Evolutionary conservation across 1,284 basidiomycete genomes (phyloP), one percentile per base, ranked within the genome.

Genomic region (Peniophora sp.): DNA sequence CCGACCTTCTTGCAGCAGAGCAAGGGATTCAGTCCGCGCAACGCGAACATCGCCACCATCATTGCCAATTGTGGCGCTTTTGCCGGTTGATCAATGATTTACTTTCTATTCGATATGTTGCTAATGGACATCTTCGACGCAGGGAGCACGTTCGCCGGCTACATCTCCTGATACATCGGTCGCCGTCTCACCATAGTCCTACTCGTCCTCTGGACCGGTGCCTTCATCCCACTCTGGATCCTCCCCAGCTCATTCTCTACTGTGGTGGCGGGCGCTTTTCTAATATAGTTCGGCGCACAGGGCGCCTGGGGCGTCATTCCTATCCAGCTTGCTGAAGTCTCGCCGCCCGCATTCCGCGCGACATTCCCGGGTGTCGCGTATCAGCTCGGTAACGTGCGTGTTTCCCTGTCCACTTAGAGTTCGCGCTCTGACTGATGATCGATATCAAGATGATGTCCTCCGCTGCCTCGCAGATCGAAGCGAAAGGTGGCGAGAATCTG

Each of bases 281-380:
- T 81, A 60, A 68, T 94, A 32, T 91, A 94, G 62, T 82, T 89
- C 55, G 90, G 88, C 48, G 87, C 92, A 3, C 90, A 93, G 64
- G 87, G 87, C 2, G 86, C 86, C 17, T 88, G 84, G 85, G 88
- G 87, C 60, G 83, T 88, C 11, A 85, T 92, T 57, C 90, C 90
- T 2, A 90, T 93, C 60, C 85, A 88, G 64, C 74, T 97, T 15
- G 79, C 85, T 2, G 96, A 98, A 68, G 84, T 95, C 68, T 87
- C 90, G 0, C 92, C 94, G 0, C 85, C 93, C 0, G 92, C 92
- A 0, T 98, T 97, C 79, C 79, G 95, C 50, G 92, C 93, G 8
- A 89, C 91, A 0, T 97, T 96, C 76, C 87, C 88, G 18, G 95
- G 95, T 57, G 80, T 96, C 0, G 85, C 89, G 0, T 98, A 96